Conservation (phyloP, 352 stramenopile species). For the Albugo laibachii region DNA sequence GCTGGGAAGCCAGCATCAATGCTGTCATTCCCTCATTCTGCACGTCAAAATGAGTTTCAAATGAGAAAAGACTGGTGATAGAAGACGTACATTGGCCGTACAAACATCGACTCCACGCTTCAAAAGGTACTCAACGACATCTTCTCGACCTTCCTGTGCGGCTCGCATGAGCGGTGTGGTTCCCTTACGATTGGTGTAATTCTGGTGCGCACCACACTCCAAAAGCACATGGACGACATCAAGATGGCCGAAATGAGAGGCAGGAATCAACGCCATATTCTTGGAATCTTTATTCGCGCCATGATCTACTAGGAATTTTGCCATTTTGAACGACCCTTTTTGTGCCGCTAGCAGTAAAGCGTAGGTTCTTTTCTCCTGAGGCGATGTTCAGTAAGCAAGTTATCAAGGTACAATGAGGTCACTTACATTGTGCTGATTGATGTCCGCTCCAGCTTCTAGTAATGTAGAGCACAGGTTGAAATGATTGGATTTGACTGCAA, state of each 20-base stretch:
- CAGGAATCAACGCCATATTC: constrained; percentile 71
- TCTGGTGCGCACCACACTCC: constrained; percentile 39
- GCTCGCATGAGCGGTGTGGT: constrained; percentile 74
- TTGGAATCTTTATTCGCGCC: constrained; percentile 63
- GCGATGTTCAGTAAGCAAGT: not conserved
- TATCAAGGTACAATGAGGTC: not conserved
- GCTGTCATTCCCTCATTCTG: constrained; percentile 79
- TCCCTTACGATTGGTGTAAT: constrained; percentile 77
- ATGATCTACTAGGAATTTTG: constrained; percentile 38
- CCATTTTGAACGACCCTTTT: constrained; percentile 54
- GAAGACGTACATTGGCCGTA: constrained; percentile 30
- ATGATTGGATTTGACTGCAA: constrained; percentile 43
- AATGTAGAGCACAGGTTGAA: constrained; percentile 32
- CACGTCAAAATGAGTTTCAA: not conserved
- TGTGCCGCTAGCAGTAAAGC: constrained; percentile 62
- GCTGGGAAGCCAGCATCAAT: constrained; percentile 68
- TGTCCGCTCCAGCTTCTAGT: constrained; percentile 44
- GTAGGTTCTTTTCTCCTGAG: constrained; percentile 57
- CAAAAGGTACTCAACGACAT: constrained; percentile 63
- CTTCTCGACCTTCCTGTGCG: constrained; percentile 61
- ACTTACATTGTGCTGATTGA: constrained; percentile 67
- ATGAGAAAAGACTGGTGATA: not conserved
- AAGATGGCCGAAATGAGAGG: constrained; percentile 68
- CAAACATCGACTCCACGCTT: constrained; percentile 40
- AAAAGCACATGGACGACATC: constrained; percentile 51